Percentiles rank a stretch among this genome's conserved stretches.
Evolutionary conservation across 73 alveolate species (phyloP).

Genomic region (Paramecium pentaurelia): DNA sequence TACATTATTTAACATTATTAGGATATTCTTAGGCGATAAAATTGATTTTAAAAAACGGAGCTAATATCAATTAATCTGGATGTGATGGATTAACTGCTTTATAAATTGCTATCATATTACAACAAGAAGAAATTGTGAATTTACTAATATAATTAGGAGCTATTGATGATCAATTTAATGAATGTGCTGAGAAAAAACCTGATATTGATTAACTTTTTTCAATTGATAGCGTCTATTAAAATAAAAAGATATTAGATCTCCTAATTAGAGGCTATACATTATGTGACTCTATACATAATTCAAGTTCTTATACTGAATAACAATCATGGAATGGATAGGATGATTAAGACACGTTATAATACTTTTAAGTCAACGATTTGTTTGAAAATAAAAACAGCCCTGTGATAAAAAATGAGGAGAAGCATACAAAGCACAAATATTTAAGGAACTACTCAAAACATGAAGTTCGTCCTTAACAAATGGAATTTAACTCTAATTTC

Average conservation of each 20-base stretch:
- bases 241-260: background rate
- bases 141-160: constrained; percentile 13
- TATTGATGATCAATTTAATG: background rate
- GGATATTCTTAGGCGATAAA: background rate
- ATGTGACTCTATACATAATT: constrained; percentile 17
- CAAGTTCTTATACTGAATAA: constrained; percentile 33
- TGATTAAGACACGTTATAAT: background rate
- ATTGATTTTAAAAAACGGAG: background rate
- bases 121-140: constrained; percentile 10
- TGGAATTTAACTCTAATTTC: background rate
- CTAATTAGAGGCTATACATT: background rate
- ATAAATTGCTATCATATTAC: background rate
- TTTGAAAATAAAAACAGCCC: constrained; percentile 6
- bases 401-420: background rate
- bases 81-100: constrained; percentile 13
- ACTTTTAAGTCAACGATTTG: background rate
- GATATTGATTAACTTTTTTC: background rate
- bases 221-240: background rate
- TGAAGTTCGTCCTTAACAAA: background rate
- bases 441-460: background rate
- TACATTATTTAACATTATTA: background rate
- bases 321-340: constrained; percentile 29
- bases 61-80: background rate
- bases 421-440: constrained; percentile 15
- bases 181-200: background rate